These are phyloP conservation scores for Globisporangium polare DNA, from an alignment of 352 stramenopile species.

Conservation along the genomic window DNA sequence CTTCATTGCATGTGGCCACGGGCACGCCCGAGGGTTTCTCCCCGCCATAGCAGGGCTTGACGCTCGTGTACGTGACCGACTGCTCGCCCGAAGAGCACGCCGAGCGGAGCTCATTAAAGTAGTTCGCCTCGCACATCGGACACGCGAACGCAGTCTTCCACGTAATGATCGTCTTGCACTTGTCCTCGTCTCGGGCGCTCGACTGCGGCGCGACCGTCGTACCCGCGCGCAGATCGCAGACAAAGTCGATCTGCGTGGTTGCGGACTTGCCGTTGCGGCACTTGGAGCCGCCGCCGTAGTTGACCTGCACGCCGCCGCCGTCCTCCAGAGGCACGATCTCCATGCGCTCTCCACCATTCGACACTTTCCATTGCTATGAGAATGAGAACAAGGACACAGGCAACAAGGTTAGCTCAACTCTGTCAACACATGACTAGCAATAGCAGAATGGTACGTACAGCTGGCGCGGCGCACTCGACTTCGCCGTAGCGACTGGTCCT, in stretches of 20 bases:
- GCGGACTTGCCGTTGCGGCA: constrained; percentile 45
- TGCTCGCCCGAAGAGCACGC: constrained; percentile 55
- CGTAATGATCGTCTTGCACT: constrained; percentile 52
- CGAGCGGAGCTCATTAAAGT: constrained; percentile 61
- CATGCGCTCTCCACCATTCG: constrained; percentile 60
- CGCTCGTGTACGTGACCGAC: constrained; percentile 51
- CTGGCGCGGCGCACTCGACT: constrained; percentile 65
- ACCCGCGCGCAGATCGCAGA: constrained; percentile 66
- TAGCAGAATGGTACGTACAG: constrained; percentile 28
- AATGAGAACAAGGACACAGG: background rate
- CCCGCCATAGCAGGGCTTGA: constrained; percentile 60
- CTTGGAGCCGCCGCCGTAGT: constrained; percentile 43
- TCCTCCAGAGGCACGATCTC: constrained; percentile 49
- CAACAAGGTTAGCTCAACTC: constrained; percentile 6
- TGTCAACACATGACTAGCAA: background rate
- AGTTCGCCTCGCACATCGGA: constrained; percentile 55
- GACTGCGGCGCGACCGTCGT: constrained; percentile 34
- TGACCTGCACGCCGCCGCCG: constrained; percentile 55
- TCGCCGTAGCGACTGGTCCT: constrained; percentile 62
- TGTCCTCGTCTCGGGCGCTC: constrained; percentile 33
- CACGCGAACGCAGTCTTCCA: constrained; percentile 73
- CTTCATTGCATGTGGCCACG: constrained; percentile 59
- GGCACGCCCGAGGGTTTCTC: constrained; percentile 32
- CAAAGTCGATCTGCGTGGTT: constrained; percentile 59
- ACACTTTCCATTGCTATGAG: constrained; percentile 61